Conservation (phyloP, 1,284 basidiomycete species). For the Inonotus obliquus region DNA sequence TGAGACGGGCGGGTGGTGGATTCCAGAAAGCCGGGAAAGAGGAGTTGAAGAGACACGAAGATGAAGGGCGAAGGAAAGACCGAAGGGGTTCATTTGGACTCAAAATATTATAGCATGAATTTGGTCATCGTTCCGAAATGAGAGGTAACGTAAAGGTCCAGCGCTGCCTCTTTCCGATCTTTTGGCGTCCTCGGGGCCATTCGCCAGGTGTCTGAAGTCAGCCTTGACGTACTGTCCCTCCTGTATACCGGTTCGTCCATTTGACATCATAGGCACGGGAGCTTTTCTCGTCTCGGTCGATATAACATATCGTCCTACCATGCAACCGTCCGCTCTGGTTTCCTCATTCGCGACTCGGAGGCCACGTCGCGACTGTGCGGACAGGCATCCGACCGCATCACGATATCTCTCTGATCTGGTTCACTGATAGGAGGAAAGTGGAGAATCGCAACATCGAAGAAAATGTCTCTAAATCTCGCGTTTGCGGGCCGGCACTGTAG, state of each 20-base stretch:
- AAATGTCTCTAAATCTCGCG: no score
- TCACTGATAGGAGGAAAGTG: no score
- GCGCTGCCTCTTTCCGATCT: background rate
- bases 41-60: background rate
- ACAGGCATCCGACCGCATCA: background rate
- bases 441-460: no score
- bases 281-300: no score
- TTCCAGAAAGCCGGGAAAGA: background rate
- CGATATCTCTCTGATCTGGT: background rate
- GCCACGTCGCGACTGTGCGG: background rate
- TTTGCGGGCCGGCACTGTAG: no score
- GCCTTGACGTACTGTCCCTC: background rate
- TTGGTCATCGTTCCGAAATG: background rate
- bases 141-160: conserved; percentile 6
- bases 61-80: background rate
- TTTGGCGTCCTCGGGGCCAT: background rate
- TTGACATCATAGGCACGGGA: no score
- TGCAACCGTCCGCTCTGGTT: no score
- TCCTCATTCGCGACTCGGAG: background rate
- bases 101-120: background rate
- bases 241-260: background rate
- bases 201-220: background rate
- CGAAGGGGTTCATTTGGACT: background rate
- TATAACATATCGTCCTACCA: no score
- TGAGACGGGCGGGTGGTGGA: background rate